Conservation (phyloP, 2,329 filamentous ascomycete species). For the Xylaria polymorpha region DNA sequence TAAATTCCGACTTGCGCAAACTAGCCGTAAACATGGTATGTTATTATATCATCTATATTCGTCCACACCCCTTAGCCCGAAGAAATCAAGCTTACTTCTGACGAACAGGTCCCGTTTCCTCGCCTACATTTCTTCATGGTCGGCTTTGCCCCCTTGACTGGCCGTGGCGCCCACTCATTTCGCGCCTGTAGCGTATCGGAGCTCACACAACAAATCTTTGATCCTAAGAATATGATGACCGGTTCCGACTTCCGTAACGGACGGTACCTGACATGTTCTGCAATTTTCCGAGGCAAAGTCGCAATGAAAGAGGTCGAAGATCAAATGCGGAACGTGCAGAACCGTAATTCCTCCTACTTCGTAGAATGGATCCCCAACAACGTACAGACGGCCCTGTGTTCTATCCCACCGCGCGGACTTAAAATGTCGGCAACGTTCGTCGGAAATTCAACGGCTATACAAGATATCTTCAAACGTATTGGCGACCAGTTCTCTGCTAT, state of each 20-base stretch:
- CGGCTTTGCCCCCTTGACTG: constrained; percentile 97
- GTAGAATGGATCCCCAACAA: constrained; percentile 99
- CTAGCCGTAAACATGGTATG: constrained; percentile 95
- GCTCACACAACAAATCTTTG: constrained; percentile 99
- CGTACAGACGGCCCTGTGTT: constrained; percentile 98
- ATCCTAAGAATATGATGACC: constrained; percentile 99
- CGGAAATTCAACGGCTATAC: constrained; percentile 98
- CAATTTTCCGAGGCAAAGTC: constrained; percentile 99
- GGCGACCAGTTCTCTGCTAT: constrained; percentile 99
- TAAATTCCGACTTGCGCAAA: constrained; percentile 99
- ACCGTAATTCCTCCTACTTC: constrained; percentile 99
- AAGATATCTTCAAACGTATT: constrained; percentile 99
- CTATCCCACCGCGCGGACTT: constrained; percentile 90
- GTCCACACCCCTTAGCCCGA: background rate
- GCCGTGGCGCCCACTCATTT: constrained; percentile 91
- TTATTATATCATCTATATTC: background rate
- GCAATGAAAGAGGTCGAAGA: constrained; percentile 99
- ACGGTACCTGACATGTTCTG: constrained; percentile 98
- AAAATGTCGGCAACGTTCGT: constrained; percentile 99
- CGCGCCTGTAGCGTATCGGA: constrained; percentile 96
- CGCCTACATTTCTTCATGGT: constrained; percentile 99
- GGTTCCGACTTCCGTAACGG: constrained; percentile 99
- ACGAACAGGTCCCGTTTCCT: constrained; percentile 80
- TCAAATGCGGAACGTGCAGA: constrained; percentile 99
- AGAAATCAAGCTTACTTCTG: background rate